These are phyloP conservation scores for Rhodotorula sp. DNA, from an alignment of 1,284 basidiomycete species.

Conservation along the genomic window DNA sequence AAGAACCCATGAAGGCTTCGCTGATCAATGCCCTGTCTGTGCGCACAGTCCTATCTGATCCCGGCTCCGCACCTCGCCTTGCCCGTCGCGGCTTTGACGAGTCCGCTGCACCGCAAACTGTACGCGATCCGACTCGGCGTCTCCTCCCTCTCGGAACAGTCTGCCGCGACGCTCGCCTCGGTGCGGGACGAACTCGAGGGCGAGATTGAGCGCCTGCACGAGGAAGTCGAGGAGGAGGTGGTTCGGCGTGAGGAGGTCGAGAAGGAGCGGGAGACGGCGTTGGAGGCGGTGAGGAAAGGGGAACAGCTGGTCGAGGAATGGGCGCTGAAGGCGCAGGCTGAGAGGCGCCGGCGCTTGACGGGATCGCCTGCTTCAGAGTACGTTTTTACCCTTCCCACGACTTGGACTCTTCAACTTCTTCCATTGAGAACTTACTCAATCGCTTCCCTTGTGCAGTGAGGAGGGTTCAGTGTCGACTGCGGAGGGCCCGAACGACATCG, in stretches of 20 bases:
- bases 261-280: conserved; percentile 7
- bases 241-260: background rate
- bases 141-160: conserved; percentile 8
- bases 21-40: too few relatives aligned
- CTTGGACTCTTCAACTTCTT: background rate
- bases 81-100: conserved; percentile 11
- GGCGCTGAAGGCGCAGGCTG: background rate
- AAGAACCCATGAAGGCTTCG: too few relatives aligned
- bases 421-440: background rate
- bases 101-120: conserved; percentile 26
- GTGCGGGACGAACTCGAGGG: conserved; percentile 12
- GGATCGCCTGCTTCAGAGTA: conserved; percentile 5
- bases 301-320: conserved; percentile 29
- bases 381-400: too few relatives aligned
- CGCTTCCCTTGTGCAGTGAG: too few relatives aligned
- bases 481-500: background rate
- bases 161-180: background rate
- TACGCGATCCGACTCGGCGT: conserved; percentile 28
- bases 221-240: conserved; percentile 13
- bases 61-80: conserved; percentile 29
- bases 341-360: background rate
- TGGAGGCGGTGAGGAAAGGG: background rate
- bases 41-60: conserved; percentile 19
- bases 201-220: conserved; percentile 11
- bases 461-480: too few relatives aligned